Evolutionary conservation across 2,329 filamentous ascomycete species (phyloP).

Genomic region (Laburnicola sp.): DNA sequence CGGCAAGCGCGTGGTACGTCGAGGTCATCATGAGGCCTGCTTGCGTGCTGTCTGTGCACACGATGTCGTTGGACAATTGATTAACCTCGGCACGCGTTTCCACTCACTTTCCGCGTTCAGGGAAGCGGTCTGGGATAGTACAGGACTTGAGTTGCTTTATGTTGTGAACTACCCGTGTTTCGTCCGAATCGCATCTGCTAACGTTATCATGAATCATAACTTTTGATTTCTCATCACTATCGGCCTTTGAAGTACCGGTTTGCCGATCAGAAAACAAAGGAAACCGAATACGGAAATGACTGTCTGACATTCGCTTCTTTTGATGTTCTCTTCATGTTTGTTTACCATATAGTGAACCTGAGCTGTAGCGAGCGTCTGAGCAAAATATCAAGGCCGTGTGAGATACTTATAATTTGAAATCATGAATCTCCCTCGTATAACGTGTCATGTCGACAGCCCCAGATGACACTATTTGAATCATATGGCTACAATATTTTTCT

Average conservation of each 20-base stretch:
- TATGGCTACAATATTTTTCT: neutral
- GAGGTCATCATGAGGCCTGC: slow-evolving; percentile 27
- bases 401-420: too few relatives aligned
- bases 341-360: too few relatives aligned
- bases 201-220: neutral
- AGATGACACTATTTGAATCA: too few relatives aligned
- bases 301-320: too few relatives aligned
- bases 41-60: slow-evolving; percentile 34
- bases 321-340: too few relatives aligned
- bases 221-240: slow-evolving; percentile 6
- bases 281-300: slow-evolving; percentile 1
- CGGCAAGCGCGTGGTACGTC: slow-evolving; percentile 11
- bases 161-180: neutral
- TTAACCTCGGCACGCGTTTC: too few relatives aligned
- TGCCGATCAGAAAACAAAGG: neutral
- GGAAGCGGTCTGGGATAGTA: too few relatives aligned
- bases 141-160: neutral
- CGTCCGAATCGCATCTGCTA: slow-evolving; percentile 4
- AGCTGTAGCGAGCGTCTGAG: too few relatives aligned
- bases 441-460: too few relatives aligned
- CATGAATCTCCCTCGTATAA: too few relatives aligned
- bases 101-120: too few relatives aligned
- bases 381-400: too few relatives aligned
- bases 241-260: neutral
- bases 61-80: slow-evolving; percentile 3